A percentile compares a stretch with the other conserved stretches of the same genome.
These are phyloP conservation scores for Saccharomycopsis synnaedendra DNA, from an alignment of 805 yeast species.

Conservation along the genomic window DNA sequence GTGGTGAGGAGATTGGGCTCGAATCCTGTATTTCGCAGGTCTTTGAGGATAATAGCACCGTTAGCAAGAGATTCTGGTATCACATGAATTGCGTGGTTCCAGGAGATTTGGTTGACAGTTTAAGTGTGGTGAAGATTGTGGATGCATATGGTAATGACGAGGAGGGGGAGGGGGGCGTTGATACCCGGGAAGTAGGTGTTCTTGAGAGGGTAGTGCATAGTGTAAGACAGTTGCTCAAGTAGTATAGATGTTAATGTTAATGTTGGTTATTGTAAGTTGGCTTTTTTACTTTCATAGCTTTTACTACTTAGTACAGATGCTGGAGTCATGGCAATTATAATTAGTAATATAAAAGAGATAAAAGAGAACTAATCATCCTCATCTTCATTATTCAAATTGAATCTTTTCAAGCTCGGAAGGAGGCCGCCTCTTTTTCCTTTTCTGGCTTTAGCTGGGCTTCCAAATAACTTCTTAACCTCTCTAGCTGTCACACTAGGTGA, in stretches of 20 bases:
- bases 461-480: constrained; percentile 5
- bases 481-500: constrained; percentile 4
- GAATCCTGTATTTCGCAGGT: constrained; percentile 5
- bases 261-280: background rate
- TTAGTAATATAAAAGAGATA: background rate
- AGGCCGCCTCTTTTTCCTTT: constrained; percentile 8
- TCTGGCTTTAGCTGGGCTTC: constrained; percentile 5
- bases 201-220: too few relatives aligned
- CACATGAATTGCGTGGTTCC: constrained; percentile 5
- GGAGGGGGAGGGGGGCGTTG: too few relatives aligned
- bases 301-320: background rate
- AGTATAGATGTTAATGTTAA: too few relatives aligned
- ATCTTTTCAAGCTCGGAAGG: constrained; percentile 11
- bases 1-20: constrained; percentile 2
- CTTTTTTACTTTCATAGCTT: background rate
- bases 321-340: background rate
- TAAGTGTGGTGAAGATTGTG: too few relatives aligned
- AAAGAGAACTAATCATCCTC: background rate
- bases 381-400: constrained; percentile 3
- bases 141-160: too few relatives aligned
- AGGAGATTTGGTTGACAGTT: background rate
- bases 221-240: too few relatives aligned
- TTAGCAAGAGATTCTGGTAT: background rate
- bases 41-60: background rate
- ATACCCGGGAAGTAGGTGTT: too few relatives aligned